phyloP scores from a whole-genome alignment of 345 rosid genomes.

The Mercurialis annua region DNA sequence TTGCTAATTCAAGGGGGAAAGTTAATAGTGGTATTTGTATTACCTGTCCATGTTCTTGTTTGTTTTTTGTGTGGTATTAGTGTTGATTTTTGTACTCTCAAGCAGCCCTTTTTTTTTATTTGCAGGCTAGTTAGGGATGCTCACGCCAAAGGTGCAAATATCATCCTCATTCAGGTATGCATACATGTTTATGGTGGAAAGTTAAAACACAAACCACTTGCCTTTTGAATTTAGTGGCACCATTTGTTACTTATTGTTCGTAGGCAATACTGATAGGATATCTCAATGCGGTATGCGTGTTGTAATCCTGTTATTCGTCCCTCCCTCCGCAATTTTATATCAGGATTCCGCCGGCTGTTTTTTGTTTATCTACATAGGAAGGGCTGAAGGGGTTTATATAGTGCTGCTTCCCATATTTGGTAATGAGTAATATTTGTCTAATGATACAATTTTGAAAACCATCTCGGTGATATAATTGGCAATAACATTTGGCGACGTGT shows the following conservation, averaged over 20 bases:
- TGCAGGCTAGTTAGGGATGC: constrained; percentile 71
- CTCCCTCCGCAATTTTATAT: too few species aligned
- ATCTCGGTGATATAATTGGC: background rate
- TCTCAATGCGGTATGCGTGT: background rate
- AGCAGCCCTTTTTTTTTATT: background rate
- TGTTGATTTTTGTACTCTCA: background rate
- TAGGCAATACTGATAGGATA: too few species aligned
- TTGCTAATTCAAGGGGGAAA: too few species aligned
- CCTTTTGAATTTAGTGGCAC: background rate
- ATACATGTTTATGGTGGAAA: background rate
- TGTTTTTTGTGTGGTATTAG: background rate
- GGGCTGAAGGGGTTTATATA: too few species aligned
- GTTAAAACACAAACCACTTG: background rate
- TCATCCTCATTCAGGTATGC: constrained; percentile 84
- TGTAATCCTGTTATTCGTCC: background rate
- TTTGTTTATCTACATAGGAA: too few species aligned
- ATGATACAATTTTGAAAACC: background rate
- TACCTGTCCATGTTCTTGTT: background rate
- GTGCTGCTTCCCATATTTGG: too few species aligned
- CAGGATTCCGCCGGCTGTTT: too few species aligned
- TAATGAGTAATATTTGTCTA: too few species aligned
- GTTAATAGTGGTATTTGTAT: background rate
- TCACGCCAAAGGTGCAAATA: constrained; percentile 69
- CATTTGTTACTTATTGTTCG: too few species aligned
- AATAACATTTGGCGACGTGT: background rate